A percentile compares a stretch with the other conserved stretches of the same genome.
phyloP scores from a whole-genome alignment of 2,329 filamentous ascomycete genomes.

The Xylaria sp. region DNA sequence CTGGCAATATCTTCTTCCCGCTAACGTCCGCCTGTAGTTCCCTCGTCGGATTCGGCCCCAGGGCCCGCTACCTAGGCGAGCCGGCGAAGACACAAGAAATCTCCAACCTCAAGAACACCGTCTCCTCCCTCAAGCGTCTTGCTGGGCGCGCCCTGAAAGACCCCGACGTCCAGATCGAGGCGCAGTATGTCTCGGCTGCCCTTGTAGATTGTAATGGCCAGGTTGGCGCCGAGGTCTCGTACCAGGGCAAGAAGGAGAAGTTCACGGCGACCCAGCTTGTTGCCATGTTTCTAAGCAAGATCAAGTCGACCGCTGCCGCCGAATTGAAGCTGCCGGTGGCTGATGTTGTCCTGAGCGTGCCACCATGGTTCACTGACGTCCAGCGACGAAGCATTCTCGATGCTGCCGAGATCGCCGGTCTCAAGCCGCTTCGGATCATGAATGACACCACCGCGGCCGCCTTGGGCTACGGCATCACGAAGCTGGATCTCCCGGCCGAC shows the following conservation, averaged over 20 bases:
- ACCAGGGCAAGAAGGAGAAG: slow-evolving; percentile 92
- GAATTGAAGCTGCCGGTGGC: slow-evolving; percentile 92
- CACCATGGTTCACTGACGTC: slow-evolving; percentile 95
- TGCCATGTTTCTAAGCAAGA: slow-evolving; percentile 95
- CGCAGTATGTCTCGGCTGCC: slow-evolving; percentile 86
- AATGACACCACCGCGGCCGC: slow-evolving; percentile 98
- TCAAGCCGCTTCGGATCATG: slow-evolving; percentile 93
- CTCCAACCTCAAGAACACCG: slow-evolving; percentile 99
- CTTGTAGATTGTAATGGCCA: slow-evolving; percentile 93
- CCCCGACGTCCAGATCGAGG: slow-evolving; percentile 92
- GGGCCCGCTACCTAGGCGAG: slow-evolving; percentile 93
- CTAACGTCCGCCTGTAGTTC: slow-evolving; percentile 66
- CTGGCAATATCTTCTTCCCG: slow-evolving; percentile 18
- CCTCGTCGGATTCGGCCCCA: slow-evolving; percentile 93
- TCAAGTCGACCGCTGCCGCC: slow-evolving; percentile 84
- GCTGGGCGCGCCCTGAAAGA: slow-evolving; percentile 87
- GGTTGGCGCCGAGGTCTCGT: slow-evolving; percentile 92
- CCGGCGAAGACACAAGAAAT: slow-evolving; percentile 98
- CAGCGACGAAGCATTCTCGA: slow-evolving; percentile 92
- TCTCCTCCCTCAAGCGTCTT: slow-evolving; percentile 90
- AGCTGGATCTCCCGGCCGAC: slow-evolving; percentile 83
- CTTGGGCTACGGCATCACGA: slow-evolving; percentile 97
- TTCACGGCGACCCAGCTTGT: slow-evolving; percentile 95
- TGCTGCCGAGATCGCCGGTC: slow-evolving; percentile 89
- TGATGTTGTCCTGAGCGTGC: slow-evolving; percentile 93